Evolutionary conservation across 2,329 filamentous ascomycete genomes (phyloP).

Genomic region (Fusarium sp.): DNA sequence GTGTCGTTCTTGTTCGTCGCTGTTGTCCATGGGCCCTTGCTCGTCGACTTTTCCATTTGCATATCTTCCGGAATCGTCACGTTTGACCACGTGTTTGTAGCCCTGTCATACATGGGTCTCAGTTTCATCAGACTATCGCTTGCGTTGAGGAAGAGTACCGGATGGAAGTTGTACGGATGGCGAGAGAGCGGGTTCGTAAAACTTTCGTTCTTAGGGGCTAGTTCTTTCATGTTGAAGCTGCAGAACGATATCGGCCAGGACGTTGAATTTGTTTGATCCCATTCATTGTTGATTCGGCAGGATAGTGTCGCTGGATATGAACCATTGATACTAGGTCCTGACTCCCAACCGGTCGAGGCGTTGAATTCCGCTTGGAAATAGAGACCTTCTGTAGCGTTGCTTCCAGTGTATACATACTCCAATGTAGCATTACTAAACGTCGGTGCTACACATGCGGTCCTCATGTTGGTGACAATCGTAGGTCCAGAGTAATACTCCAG

Average conservation of each 20-base stretch:
- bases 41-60: neutral
- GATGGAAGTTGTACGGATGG: neutral
- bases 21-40: neutral
- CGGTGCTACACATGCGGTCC: neutral
- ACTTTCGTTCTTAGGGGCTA: fast-evolving
- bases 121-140: neutral
- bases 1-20: fast-evolving
- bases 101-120: neutral
- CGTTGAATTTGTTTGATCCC: neutral
- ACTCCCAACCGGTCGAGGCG: neutral
- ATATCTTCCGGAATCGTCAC: neutral
- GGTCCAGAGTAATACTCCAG: neutral
- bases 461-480: neutral
- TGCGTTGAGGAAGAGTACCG: neutral
- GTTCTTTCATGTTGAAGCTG: neutral
- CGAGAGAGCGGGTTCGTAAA: neutral
- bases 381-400: neutral
- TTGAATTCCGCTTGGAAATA: neutral
- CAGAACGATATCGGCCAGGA: conserved; percentile 3
- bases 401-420: neutral
- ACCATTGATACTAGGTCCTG: neutral
- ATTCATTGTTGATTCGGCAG: neutral
- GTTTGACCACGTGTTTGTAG: fast-evolving
- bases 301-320: neutral
- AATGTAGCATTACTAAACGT: fast-evolving